These are phyloP conservation scores for Actinomucor elegans DNA, from an alignment of 371 early-diverging fungal genomes.

Conservation along the genomic window DNA sequence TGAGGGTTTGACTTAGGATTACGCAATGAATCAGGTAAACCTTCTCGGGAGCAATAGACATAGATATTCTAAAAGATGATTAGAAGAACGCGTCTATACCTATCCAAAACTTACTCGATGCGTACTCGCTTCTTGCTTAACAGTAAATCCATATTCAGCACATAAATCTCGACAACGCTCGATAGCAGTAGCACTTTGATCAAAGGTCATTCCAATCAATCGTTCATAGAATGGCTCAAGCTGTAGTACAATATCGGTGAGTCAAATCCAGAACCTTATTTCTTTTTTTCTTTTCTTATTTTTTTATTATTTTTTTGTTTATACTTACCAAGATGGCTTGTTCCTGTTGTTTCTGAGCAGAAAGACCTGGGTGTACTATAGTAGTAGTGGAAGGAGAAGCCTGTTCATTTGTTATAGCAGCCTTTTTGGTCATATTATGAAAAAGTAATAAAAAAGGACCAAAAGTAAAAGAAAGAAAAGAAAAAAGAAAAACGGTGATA, in stretches of 20 bases:
- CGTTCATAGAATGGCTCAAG: constrained; percentile 49
- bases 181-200: constrained; percentile 31
- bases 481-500: neutral
- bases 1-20: constrained; percentile 57
- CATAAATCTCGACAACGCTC: constrained; percentile 48
- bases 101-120: constrained; percentile 49
- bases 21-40: constrained; percentile 59
- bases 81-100: neutral
- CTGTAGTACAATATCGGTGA: constrained; percentile 22
- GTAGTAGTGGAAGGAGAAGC: neutral
- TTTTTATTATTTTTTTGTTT: neutral
- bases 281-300: neutral
- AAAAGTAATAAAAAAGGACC: neutral
- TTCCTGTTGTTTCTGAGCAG: constrained; percentile 17
- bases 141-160: constrained; percentile 54
- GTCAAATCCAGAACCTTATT: neutral
- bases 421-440: neutral
- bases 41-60: constrained; percentile 66
- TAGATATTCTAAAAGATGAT: constrained; percentile 55
- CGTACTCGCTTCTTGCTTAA: constrained; percentile 59
- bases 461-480: neutral
- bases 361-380: constrained; percentile 1
- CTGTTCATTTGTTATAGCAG: no score
- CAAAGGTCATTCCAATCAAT: constrained; percentile 30
- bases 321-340: constrained; percentile 16